Conservation (phyloP, 768 basidiomycete species). For the Leucocoprinus birnbaumii region DNA sequence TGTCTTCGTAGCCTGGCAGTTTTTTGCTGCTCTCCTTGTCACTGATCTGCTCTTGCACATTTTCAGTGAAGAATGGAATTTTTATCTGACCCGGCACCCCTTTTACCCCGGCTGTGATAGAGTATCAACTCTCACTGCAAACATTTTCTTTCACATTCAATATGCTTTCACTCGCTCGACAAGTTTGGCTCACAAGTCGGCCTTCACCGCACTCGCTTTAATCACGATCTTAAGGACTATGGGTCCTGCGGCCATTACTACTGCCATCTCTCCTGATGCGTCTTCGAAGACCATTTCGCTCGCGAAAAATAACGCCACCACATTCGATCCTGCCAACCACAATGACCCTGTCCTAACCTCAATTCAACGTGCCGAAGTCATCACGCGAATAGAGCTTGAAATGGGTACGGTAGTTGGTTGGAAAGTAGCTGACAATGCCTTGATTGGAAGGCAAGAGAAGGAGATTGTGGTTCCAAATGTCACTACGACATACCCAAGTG, state of each 20-base stretch:
- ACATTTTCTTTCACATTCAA: constrained; percentile 2
- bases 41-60: constrained; percentile 2
- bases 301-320: neutral
- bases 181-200: constrained; percentile 3
- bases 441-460: constrained; percentile 7
- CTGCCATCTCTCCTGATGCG: neutral
- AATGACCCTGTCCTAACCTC: constrained; percentile 3
- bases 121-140: constrained; percentile 4
- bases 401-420: constrained; percentile 1
- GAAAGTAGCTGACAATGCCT: neutral
- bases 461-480: neutral
- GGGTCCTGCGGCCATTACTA: constrained; percentile 4
- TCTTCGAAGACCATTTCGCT: neutral
- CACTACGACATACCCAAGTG: neutral
- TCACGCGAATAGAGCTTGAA: constrained; percentile 2
- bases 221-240: constrained; percentile 4
- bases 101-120: neutral
- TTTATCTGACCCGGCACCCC: neutral
- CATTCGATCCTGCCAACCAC: constrained; percentile 1
- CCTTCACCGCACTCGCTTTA: neutral
- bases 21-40: constrained; percentile 5
- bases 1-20: constrained; percentile 7
- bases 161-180: neutral
- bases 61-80: constrained; percentile 7
- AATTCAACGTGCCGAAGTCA: constrained; percentile 3